These are phyloP conservation scores for Nicotiana paniculata DNA, from an alignment of 257 asterid genomes.

Conservation along the genomic window DNA sequence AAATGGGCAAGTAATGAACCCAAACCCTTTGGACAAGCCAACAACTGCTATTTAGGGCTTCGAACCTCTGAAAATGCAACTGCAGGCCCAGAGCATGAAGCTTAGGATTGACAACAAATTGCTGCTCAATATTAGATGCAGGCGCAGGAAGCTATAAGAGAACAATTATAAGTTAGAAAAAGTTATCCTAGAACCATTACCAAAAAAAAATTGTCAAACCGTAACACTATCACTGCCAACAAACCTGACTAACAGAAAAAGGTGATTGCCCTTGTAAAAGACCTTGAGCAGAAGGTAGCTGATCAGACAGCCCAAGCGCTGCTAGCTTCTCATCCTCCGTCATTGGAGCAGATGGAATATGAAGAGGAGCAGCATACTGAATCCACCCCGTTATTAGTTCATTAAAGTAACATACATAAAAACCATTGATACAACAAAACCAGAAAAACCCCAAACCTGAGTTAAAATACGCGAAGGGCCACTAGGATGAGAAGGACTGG, in stretches of 20 bases:
- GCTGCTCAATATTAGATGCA: conserved; percentile 78
- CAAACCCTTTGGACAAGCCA: neutral
- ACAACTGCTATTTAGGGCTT: conserved; percentile 14
- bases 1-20: neutral
- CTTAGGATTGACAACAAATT: conserved; percentile 75
- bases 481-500: conserved; percentile 50
- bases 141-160: conserved; percentile 63
- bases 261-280: conserved; percentile 63
- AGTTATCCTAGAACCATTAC: neutral
- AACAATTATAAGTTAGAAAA: neutral
- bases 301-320: conserved; percentile 73
- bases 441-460: conserved; percentile 44
- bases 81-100: conserved; percentile 65
- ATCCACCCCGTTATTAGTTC: conserved; percentile 19
- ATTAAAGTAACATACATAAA: neutral
- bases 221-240: conserved; percentile 7
- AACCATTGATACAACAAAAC: neutral
- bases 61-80: conserved; percentile 84
- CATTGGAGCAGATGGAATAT: conserved; percentile 59
- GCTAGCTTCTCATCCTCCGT: conserved; percentile 75
- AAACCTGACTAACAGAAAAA: conserved; percentile 74
- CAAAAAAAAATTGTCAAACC: neutral
- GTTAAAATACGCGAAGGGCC: conserved; percentile 62
- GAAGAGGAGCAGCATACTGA: conserved; percentile 67
- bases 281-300: conserved; percentile 65